Evolutionary conservation across 495 filamentous ascomycete genomes (phyloP), one percentile per base, ranked within the genome.

Genomic region (Penicillium macrosclerotiorum): DNA sequence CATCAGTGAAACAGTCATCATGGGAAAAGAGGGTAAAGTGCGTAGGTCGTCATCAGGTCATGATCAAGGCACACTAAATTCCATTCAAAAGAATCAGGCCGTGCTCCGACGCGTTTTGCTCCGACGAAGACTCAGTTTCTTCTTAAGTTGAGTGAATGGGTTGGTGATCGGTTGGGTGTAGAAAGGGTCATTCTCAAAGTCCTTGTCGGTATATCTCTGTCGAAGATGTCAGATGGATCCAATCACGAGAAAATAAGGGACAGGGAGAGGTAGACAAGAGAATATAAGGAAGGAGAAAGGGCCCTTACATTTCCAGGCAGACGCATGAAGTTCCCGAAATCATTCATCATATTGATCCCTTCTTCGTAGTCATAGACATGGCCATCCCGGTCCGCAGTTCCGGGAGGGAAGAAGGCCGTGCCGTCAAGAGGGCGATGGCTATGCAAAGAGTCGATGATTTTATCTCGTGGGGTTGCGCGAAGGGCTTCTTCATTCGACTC

Each of bases 401-500:
- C 90, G 0, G 89, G 86, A 0, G 93, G 86, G 18, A 89, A 76
- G 16, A 72, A 71, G 1, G 93, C 90, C 0, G 81, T 83, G 0
- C 93, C 93, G 60, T 95, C 89, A 0, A 98, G 68, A 0, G 93
- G 93, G 3, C 89, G 80, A 54, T 95, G 88, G 45, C 76, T 79
- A 30, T 78, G 62, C 5, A 97, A 55, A 18, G 82, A 78, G 60
- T 97, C 92, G 38, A 78, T 61, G 33, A 96, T 77, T 52, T 85
- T 88, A 52, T 94, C 88, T 16, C 64, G 64, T 0, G 94, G 92
- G 0, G 93, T 97, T 0, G 93, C 93, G 42, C 75, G 79, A 27
- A 98, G 60, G 0, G 90, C 87, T 59, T 90, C 85, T 12, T 76
- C 69, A 65, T 93, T 96, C 12, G 82, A 82, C 8, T 79, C 72